Conservation (phyloP, 257 asterid species). For the Solanum chmielewskii region DNA sequence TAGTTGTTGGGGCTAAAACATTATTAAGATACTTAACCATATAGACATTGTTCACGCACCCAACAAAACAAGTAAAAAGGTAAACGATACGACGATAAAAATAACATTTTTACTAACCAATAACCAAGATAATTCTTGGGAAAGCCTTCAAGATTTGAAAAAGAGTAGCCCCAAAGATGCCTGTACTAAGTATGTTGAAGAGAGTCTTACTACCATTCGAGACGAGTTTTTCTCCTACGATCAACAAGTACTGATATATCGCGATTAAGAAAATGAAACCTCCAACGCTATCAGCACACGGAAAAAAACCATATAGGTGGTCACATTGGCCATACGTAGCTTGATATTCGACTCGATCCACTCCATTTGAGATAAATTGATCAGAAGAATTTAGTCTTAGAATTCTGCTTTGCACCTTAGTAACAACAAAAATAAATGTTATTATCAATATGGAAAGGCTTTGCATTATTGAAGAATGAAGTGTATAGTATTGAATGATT, state of each 20-base stretch:
- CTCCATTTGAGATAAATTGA: background rate
- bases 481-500: background rate
- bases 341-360: background rate
- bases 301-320: slow-evolving; percentile 50
- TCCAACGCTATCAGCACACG: slow-evolving; percentile 39
- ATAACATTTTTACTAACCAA: slow-evolving; percentile 18
- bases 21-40: background rate
- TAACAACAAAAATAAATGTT: background rate
- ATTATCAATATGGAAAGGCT: background rate
- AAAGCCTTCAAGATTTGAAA: slow-evolving; percentile 44
- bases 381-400: background rate
- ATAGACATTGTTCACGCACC: background rate
- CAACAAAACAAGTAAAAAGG: background rate
- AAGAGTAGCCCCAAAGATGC: slow-evolving; percentile 37
- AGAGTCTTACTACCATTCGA: slow-evolving; percentile 33
- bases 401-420: background rate
- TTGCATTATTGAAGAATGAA: background rate
- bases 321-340: slow-evolving; percentile 8
- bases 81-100: background rate
- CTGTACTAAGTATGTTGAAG: slow-evolving; percentile 26
- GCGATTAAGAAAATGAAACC: slow-evolving; percentile 34
- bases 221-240: slow-evolving; percentile 29
- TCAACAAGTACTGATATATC: slow-evolving; percentile 35
- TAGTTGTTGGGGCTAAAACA: background rate
- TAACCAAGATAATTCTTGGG: slow-evolving; percentile 45